Percentiles rank a stretch among this genome's conserved stretches.
These are phyloP conservation scores for Lactarius akahatsu DNA, from an alignment of 768 basidiomycete species.

Conservation along the genomic window DNA sequence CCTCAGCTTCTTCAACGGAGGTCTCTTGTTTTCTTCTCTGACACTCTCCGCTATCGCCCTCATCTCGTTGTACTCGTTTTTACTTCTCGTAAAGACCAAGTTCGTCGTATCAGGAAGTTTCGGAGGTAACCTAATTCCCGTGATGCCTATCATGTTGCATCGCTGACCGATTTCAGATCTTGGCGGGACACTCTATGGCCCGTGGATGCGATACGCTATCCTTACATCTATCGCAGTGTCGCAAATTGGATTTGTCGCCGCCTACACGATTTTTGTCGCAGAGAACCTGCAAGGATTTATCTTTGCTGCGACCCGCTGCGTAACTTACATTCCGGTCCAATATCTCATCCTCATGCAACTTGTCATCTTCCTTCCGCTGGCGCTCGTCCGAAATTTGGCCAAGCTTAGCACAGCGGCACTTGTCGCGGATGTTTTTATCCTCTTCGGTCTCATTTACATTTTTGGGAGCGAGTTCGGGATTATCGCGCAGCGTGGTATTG, in stretches of 20 bases:
- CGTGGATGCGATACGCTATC: slow-evolving; percentile 90
- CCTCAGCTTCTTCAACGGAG: slow-evolving; percentile 89
- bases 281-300: slow-evolving; percentile 90
- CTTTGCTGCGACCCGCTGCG: slow-evolving; percentile 74
- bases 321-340: slow-evolving; percentile 60
- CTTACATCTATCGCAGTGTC: slow-evolving; percentile 85
- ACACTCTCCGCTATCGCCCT: slow-evolving; percentile 78
- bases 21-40: slow-evolving; percentile 82
- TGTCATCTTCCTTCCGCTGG: slow-evolving; percentile 84
- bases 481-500: slow-evolving; percentile 66
- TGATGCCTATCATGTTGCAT: slow-evolving; percentile 9
- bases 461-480: slow-evolving; percentile 80
- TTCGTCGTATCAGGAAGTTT: slow-evolving; percentile 89
- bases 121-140: slow-evolving; percentile 57
- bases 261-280: slow-evolving; percentile 95
- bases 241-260: slow-evolving; percentile 84
- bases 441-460: slow-evolving; percentile 83
- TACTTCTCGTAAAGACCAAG: slow-evolving; percentile 85
- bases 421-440: slow-evolving; percentile 91
- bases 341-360: slow-evolving; percentile 85
- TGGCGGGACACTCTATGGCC: slow-evolving; percentile 87
- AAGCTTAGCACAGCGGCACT: slow-evolving; percentile 92
- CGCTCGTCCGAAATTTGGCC: slow-evolving; percentile 89
- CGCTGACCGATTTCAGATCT: slow-evolving; percentile 58
- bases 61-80: slow-evolving; percentile 90